Conservation (phyloP, 2,329 filamentous ascomycete species). For the Pseudogymnoascus destructans region DNA sequence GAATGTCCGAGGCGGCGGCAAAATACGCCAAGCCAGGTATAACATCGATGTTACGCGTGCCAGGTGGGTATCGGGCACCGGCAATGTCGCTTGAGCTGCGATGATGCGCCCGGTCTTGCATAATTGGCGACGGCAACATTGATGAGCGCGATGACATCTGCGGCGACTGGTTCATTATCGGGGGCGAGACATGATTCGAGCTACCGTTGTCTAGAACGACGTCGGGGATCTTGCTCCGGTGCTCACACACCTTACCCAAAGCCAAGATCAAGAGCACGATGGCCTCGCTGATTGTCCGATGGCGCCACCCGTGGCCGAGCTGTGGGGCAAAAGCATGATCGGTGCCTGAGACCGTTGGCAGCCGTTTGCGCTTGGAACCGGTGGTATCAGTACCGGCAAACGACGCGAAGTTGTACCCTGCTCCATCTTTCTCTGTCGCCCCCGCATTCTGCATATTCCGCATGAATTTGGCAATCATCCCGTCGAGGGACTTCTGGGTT, state of each 20-base stretch:
- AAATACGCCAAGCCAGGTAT: constrained; percentile 88
- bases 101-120: background rate
- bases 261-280: constrained; percentile 74
- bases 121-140: background rate
- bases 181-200: background rate
- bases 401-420: constrained; percentile 11
- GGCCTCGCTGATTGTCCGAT: constrained; percentile 63
- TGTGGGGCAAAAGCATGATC: constrained; percentile 17
- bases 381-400: background rate
- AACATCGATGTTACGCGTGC: constrained; percentile 57
- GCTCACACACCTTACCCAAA: constrained; percentile 66
- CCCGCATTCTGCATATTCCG: constrained; percentile 22
- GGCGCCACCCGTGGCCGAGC: constrained; percentile 37
- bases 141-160: constrained; percentile 22
- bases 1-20: constrained; percentile 70
- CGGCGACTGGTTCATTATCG: constrained; percentile 37
- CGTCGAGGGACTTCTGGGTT: constrained; percentile 37
- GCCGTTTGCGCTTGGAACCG: constrained; percentile 24
- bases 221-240: constrained; percentile 42
- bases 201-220: constrained; percentile 34
- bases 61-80: constrained; percentile 11
- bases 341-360: constrained; percentile 16
- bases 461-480: constrained; percentile 24
- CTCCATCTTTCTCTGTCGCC: constrained; percentile 13
- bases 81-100: constrained; percentile 7